Evolutionary conservation across 306 rosid species (phyloP).

Genomic region (Cicer judaicum): DNA sequence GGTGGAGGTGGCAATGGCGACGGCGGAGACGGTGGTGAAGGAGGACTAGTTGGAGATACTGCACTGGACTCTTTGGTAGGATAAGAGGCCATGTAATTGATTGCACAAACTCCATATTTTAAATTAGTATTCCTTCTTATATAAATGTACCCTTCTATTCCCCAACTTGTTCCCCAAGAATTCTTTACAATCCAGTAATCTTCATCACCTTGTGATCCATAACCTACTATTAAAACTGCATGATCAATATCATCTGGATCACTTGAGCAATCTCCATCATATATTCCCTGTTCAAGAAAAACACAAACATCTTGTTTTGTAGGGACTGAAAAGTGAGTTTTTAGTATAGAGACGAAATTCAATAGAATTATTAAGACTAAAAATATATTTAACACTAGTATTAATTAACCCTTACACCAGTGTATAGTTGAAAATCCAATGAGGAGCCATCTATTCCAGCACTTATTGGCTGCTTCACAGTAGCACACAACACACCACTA

Average conservation of each 20-base stretch:
- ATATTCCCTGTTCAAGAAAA: constrained; percentile 66
- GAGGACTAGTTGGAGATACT: constrained; percentile 65
- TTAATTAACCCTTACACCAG: constrained; percentile 59
- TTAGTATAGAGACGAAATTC: too few relatives aligned
- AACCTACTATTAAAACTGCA: constrained; percentile 73
- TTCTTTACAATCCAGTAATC: constrained; percentile 90
- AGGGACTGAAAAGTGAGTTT: too few relatives aligned
- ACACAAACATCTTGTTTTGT: neutral
- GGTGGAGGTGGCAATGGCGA: constrained; percentile 32
- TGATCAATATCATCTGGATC: constrained; percentile 77
- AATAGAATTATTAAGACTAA: too few relatives aligned
- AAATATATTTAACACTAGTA: too few relatives aligned
- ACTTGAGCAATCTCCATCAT: constrained; percentile 77
- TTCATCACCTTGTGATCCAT: constrained; percentile 67
- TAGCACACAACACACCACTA: constrained; percentile 60
- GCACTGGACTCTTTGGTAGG: constrained; percentile 73
- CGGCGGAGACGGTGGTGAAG: constrained; percentile 52
- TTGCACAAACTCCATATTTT: constrained; percentile 72
- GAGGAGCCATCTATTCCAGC: constrained; percentile 73
- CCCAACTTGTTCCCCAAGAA: constrained; percentile 90
- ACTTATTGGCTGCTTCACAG: constrained; percentile 72
- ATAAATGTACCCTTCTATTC: constrained; percentile 66
- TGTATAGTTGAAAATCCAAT: constrained; percentile 71
- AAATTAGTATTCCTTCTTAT: constrained; percentile 67
- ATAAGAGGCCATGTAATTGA: constrained; percentile 75